These are phyloP conservation scores for Leucaena leucocephala DNA, from an alignment of 306 rosid species.

Conservation along the genomic window DNA sequence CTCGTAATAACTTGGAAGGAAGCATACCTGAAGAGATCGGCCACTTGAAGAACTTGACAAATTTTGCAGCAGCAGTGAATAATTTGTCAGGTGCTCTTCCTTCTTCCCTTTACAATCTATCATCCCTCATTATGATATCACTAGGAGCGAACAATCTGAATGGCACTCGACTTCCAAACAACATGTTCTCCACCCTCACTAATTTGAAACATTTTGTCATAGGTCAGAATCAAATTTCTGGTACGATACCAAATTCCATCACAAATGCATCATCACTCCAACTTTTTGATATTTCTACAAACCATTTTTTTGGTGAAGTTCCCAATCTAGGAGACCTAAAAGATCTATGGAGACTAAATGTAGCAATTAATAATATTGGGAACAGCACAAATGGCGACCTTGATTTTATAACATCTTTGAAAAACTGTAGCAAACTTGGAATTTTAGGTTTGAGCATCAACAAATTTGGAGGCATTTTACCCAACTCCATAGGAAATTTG, in stretches of 20 bases:
- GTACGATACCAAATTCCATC: not conserved
- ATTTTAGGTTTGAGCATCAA: too few species aligned
- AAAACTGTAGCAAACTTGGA: too few species aligned
- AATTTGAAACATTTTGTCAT: not conserved
- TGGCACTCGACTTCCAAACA: not conserved
- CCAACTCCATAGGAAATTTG: too few species aligned
- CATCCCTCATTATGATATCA: not conserved
- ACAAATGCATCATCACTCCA: not conserved
- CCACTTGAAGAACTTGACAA: not conserved
- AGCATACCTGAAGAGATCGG: constrained; percentile 24
- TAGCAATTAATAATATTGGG: not conserved
- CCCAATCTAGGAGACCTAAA: not conserved
- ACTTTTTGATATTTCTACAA: not conserved
- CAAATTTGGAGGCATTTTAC: too few species aligned
- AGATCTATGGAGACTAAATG: not conserved
- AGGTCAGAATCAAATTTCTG: not conserved
- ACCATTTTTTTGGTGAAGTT: not conserved
- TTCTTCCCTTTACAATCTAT: constrained; percentile 38
- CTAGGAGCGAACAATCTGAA: accelerated
- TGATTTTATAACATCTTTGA: too few species aligned
- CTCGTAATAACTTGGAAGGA: not conserved
- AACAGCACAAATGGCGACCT: not conserved
- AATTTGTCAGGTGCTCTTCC: constrained; percentile 18
- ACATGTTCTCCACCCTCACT: not conserved
- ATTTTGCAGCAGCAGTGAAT: accelerated